A percentile compares a stretch with the other conserved stretches of the same genome.
phyloP scores from a whole-genome alignment of 305 asterid genomes.

The Fraxinus ornus region DNA sequence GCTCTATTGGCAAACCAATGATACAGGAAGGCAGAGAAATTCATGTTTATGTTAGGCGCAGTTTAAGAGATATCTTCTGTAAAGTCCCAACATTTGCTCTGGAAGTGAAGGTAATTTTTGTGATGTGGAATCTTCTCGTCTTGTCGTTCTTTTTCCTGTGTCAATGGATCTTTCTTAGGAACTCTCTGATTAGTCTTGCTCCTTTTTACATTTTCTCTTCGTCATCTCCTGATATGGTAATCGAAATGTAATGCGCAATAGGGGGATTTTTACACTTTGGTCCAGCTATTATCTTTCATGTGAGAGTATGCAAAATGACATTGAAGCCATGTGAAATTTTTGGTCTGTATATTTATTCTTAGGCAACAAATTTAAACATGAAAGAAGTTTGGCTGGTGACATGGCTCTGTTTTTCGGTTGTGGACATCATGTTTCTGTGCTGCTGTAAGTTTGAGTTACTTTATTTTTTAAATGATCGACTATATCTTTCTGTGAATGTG shows the following conservation, averaged over 20 bases:
- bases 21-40: conserved; percentile 90
- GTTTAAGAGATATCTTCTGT: conserved; percentile 91
- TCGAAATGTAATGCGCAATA: not conserved
- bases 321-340: not conserved
- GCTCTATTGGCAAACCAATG: conserved; percentile 82
- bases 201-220: conserved; percentile 1
- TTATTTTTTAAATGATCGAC: conserved; percentile 10
- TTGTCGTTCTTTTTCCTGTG: conserved; percentile 15
- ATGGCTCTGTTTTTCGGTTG: conserved; percentile 6
- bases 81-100: conserved; percentile 84
- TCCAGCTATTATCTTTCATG: conserved; percentile 1
- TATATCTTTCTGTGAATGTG: not conserved
- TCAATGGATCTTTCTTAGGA: not conserved
- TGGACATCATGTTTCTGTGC: not conserved
- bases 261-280: conserved; percentile 2
- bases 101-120: conserved; percentile 74
- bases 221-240: not conserved
- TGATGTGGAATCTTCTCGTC: conserved; percentile 19
- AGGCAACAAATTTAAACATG: not conserved
- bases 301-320: conserved; percentile 4
- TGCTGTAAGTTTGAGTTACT: not conserved
- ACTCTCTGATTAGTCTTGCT: conserved; percentile 5
- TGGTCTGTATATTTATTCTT: conserved; percentile 9
- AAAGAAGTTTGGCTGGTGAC: conserved; percentile 19
- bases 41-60: conserved; percentile 82